Base-by-base conservation (phyloP, 768 basidiomycete species). In the Calvatia gigantea region DNA sequence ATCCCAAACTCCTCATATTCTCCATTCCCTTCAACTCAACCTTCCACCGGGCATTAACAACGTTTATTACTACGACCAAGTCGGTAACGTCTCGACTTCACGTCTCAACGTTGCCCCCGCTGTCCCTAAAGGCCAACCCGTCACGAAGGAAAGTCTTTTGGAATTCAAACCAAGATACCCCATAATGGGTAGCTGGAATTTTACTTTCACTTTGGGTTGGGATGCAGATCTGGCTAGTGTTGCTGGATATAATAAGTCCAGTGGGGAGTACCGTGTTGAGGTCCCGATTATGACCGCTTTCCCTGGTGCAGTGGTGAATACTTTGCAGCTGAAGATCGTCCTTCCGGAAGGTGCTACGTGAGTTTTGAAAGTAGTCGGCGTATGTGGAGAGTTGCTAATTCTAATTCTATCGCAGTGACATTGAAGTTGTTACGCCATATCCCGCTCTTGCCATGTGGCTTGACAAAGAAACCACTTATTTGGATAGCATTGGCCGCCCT, bases 1-100 rank as follows among this genome's bases (percentile, higher is more conserved):
- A 51, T 79, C 79, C n/a, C 63, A 79, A n/a, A 66, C 83, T 6
- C 74, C 86, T 17, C 89, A 93, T 58, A 80, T 88, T 52, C 73
- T 98, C 29, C 77, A 82, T n/a, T 80, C 82, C 21, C 64, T 98
- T 48, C 78, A 78, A n/a, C 71, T 97, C 41, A 83, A 86, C 45
- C 86, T 98, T 19, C 97, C 97, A 8, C 70, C 93, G 4, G 86
- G 88, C 29, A 85, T 94, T 54, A 82, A 83, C 58, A 82, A 88
- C 58, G 80, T 87, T 0, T 98, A 98, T 72, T 98, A 82, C 73
- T 91, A 89, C 66, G 97, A 99, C 70, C 73, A 83, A 47, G 89
- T 94, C 62, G 97, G 97, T 50, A 99, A 99, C 67, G 94, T 99
- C 39, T 98, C 96, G 1, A 98, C 95, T 5, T 97, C 96, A 1